These are phyloP conservation scores for Dalbergia oliveri DNA, from an alignment of 306 rosid genomes.

Conservation along the genomic window DNA sequence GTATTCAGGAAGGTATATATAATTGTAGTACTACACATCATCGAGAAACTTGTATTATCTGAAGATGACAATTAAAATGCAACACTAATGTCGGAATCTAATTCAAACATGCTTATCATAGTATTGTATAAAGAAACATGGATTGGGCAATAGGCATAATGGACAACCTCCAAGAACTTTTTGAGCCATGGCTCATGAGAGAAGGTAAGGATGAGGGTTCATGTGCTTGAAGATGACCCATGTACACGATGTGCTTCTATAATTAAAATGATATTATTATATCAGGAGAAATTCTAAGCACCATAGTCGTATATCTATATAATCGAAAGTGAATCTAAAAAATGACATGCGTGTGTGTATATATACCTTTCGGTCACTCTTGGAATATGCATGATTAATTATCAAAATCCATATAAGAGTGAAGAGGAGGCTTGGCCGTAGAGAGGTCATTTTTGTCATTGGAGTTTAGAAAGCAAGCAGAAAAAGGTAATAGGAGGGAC, in stretches of 20 bases:
- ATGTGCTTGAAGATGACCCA: conserved; percentile 52
- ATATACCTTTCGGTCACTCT: conserved; percentile 43
- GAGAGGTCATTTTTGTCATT: conserved; percentile 24
- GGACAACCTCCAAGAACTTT: conserved; percentile 48
- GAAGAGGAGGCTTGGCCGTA: neutral
- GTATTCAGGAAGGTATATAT: neutral
- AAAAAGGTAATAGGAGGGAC: too few species aligned
- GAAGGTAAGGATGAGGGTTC: conserved; percentile 32
- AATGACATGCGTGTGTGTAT: neutral
- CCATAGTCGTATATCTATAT: too few species aligned
- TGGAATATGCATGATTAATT: neutral
- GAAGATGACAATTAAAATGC: neutral
- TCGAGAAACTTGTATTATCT: neutral
- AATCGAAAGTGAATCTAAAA: too few species aligned
- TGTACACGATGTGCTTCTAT: conserved; percentile 53
- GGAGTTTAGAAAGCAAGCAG: too few species aligned
- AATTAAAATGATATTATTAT: neutral
- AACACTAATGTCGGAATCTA: neutral
- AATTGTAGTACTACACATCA: neutral
- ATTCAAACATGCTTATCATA: neutral
- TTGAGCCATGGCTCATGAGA: conserved; percentile 51
- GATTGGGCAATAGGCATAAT: neutral
- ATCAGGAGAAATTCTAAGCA: neutral
- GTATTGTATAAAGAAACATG: neutral
- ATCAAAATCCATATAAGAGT: conserved; percentile 6